Evolutionary conservation across 139 green algal species (phyloP).

Genomic region (Chlamydomonas incerta): DNA sequence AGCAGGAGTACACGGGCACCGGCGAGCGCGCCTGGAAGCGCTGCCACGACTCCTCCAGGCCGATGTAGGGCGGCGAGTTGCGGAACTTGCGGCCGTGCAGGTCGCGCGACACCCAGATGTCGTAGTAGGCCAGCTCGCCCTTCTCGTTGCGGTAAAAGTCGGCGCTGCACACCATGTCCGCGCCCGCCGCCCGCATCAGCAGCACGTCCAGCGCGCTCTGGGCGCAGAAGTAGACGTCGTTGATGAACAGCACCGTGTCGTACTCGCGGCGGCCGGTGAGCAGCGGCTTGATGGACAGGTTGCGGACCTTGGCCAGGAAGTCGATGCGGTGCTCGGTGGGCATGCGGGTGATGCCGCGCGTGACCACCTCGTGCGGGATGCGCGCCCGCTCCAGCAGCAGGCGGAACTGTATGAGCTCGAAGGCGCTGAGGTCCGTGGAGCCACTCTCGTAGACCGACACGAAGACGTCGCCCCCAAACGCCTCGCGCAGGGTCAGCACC

Average conservation of each 20-base stretch:
- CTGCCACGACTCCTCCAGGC: neutral
- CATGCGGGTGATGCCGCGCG: neutral
- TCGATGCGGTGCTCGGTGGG: conserved; percentile 43
- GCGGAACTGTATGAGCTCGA: conserved; percentile 9
- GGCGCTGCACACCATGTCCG: conserved; percentile 58
- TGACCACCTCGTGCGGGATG: neutral
- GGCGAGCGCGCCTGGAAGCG: conserved; percentile 45
- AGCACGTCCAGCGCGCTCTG: conserved; percentile 12
- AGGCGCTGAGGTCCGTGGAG: conserved; percentile 49
- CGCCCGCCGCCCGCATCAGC: conserved; percentile 45
- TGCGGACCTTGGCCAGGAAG: conserved; percentile 55
- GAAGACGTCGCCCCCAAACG: conserved; percentile 21
- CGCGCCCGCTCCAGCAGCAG: neutral
- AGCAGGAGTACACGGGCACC: conserved; percentile 59
- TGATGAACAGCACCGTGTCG: conserved; percentile 62
- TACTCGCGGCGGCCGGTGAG: neutral
- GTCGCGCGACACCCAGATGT: conserved; percentile 60
- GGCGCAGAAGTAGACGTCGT: conserved; percentile 66
- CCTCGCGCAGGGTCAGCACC: neutral
- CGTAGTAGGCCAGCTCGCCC: conserved; percentile 30
- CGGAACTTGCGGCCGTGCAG: conserved; percentile 30
- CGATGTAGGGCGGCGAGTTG: conserved; percentile 29
- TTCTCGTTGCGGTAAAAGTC: conserved; percentile 42
- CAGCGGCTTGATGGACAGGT: conserved; percentile 43
- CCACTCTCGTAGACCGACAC: conserved; percentile 65